Evolutionary conservation across 2,329 filamentous ascomycete species (phyloP).

Genomic region (Penicillium sp.): DNA sequence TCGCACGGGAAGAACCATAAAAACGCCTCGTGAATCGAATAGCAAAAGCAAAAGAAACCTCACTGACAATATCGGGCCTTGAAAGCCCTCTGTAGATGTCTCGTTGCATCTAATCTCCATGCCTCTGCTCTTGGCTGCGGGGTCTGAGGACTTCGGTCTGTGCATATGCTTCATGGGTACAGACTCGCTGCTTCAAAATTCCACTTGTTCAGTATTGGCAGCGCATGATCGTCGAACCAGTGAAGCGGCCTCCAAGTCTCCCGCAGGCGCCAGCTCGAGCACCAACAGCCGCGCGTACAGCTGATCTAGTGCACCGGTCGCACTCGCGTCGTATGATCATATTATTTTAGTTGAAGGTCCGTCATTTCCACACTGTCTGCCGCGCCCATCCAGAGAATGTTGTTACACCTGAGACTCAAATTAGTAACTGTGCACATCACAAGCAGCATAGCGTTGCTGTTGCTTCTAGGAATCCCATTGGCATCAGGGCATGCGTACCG

Average conservation of each 20-base stretch:
- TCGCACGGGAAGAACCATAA: slow-evolving; percentile 16
- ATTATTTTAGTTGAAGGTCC: slow-evolving; percentile 40
- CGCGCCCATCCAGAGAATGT: slow-evolving; percentile 86
- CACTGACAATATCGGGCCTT: not conserved
- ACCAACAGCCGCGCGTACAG: not conserved
- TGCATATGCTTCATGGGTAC: not conserved
- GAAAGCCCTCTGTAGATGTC: not conserved
- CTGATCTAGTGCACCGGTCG: not conserved
- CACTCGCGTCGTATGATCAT: not conserved
- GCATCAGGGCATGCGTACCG: slow-evolving; percentile 56
- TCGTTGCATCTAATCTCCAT: not conserved
- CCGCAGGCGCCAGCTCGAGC: not conserved
- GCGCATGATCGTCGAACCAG: not conserved
- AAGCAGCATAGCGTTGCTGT: not conserved
- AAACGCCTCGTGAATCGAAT: slow-evolving; percentile 19
- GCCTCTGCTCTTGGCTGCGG: not conserved
- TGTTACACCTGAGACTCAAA: slow-evolving; percentile 70
- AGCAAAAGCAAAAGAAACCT: slow-evolving; percentile 3
- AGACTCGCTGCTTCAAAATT: not conserved
- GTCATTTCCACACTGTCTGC: slow-evolving; percentile 54
- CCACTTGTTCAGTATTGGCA: not conserved
- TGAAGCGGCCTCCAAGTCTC: not conserved
- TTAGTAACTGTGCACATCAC: not conserved
- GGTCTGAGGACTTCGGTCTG: not conserved
- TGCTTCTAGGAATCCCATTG: not conserved